Conservation (phyloP, 495 filamentous ascomycete species). For the Aspergillus olivimuriae region DNA sequence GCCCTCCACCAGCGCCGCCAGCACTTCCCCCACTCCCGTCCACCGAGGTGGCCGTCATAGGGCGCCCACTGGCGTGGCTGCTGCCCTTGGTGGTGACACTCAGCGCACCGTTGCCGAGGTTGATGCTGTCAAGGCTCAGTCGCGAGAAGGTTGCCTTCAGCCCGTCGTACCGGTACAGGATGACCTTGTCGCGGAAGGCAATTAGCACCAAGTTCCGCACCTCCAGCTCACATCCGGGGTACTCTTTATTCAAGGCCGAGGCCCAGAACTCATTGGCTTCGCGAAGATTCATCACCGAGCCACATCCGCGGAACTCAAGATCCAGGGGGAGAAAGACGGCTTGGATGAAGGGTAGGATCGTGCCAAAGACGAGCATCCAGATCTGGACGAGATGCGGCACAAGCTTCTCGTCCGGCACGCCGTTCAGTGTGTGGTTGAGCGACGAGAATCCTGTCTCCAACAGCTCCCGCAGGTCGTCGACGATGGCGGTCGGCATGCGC, state of each 20-base stretch:
- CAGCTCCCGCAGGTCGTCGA: slow-evolving; percentile 76
- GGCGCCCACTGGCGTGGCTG: slow-evolving; percentile 46
- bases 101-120: slow-evolving; percentile 48
- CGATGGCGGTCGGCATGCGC: slow-evolving; percentile 57
- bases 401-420: slow-evolving; percentile 72
- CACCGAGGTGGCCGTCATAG: slow-evolving; percentile 63
- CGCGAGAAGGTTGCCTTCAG: slow-evolving; percentile 88
- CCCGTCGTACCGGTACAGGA: slow-evolving; percentile 76
- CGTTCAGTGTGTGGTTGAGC: slow-evolving; percentile 74
- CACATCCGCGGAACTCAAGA: slow-evolving; percentile 83
- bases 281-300: slow-evolving; percentile 63
- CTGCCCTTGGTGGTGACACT: slow-evolving; percentile 43
- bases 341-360: slow-evolving; percentile 88
- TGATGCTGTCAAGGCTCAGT: slow-evolving; percentile 75
- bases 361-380: slow-evolving; percentile 88
- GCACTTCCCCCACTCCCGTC: too few species aligned
- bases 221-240: slow-evolving; percentile 56
- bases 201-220: slow-evolving; percentile 82
- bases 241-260: slow-evolving; percentile 25
- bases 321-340: slow-evolving; percentile 93
- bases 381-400: slow-evolving; percentile 85
- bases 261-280: slow-evolving; percentile 90
- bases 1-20: too few species aligned
- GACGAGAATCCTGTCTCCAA: slow-evolving; percentile 75
- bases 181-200: slow-evolving; percentile 82